Base-by-base conservation (phyloP, 208 protist species). In the Trypanosoma lewisi region DNA sequence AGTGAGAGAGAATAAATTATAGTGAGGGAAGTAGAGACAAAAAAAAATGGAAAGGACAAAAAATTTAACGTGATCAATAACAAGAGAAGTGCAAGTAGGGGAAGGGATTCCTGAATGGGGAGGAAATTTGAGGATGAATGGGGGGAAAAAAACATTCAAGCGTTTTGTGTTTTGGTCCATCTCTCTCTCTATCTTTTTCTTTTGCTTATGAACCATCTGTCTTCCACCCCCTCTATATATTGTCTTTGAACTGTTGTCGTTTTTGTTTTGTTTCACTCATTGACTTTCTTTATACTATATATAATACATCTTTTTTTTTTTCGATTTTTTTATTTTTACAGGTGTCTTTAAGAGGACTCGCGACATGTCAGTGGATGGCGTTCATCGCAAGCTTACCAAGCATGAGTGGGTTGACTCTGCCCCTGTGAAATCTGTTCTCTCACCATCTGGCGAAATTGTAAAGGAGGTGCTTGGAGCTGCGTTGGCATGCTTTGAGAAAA, bases 321-420 rank as follows among this genome's bases (percentile, higher is more conserved):
- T 51, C 25, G 0, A 34, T 50, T 51, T 62, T 17, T 48, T 23
- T 1, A 28, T 61, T 33, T 17, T 36, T 63, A 30, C 25, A n/a
- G 17, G 23, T 21, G 28, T 23, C 23, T 52, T 1, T n/a, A 30
- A 33, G 12, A 25, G 31, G 23, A 23, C 31, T 31, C 31, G 23
- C 54, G 49, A 14, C 27, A 64, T 67, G 62, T 17, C 67, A 27
- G 17, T 42, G 17, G 63, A 69, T 11, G 33, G 25, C 30, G 49
- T 62, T 44, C 62, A 79, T 65, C 53, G 67, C 25, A 79, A 67
- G 47, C 39, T 73, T 1, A 71, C 61, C 44, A 66, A 66, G 28
- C 63, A 70, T 57, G 73, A 79, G 28, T 79, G 73, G 73, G 33
- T 48, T 16, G 73, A 79, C 11, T 44, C 16, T 21, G 19, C 51